Evolutionary conservation across 176 grass and related monocot species (phyloP).

Genomic region (Oryza longistaminata): DNA sequence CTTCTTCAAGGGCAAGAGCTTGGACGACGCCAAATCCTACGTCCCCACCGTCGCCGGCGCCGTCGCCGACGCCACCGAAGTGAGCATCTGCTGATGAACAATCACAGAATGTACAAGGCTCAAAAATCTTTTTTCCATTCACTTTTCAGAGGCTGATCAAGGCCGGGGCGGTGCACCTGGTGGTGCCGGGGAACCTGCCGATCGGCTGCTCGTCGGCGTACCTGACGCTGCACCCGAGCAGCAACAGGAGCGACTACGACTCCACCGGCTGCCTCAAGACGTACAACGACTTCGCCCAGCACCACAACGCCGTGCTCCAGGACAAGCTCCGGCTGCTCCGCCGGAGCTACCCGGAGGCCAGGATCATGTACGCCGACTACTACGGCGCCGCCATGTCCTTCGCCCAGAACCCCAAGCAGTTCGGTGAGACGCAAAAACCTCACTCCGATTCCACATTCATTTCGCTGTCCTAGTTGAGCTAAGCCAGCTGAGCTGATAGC

Average conservation of each 20-base stretch:
- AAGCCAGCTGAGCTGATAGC: background rate
- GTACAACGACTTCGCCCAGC: conserved; percentile 74
- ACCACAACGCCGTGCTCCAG: conserved; percentile 73
- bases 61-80: conserved; percentile 62
- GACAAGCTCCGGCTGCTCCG: conserved; percentile 52
- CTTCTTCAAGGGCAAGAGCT: conserved; percentile 71
- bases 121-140: too few species aligned
- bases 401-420: conserved; percentile 62
- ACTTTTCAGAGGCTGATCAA: conserved; percentile 62
- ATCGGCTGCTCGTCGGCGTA: conserved; percentile 87
- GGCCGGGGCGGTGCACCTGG: conserved; percentile 67
- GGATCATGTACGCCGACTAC: conserved; percentile 86
- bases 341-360: conserved; percentile 53
- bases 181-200: conserved; percentile 86
- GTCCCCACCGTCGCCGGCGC: conserved; percentile 60
- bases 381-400: conserved; percentile 85
- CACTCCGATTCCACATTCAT: background rate
- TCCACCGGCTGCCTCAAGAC: conserved; percentile 62
- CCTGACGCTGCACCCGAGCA: conserved; percentile 61
- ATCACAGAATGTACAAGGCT: background rate
- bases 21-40: conserved; percentile 68
- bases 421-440: conserved; percentile 54
- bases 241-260: conserved; percentile 62
- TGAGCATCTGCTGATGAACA: conserved; percentile 15
- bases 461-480: background rate